Evolutionary conservation across 768 basidiomycete genomes (phyloP), one percentile per base, ranked within the genome.

Genomic region (Amanita phalloides): DNA sequence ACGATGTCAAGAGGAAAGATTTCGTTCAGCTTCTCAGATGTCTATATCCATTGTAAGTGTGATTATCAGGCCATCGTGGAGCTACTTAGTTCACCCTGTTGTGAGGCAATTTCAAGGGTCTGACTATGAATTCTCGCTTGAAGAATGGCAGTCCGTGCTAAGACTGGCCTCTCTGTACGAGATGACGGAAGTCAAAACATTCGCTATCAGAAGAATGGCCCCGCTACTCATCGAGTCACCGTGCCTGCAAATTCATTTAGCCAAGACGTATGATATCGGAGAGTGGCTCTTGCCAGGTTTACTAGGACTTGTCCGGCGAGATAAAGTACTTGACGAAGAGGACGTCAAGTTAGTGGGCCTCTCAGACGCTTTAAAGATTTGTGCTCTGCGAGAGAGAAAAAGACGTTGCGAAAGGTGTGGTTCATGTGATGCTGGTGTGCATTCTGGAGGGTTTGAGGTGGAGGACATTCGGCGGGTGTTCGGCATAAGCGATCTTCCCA

Each of bases 81-180:
- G 3, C 20, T n/a, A 21, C 25, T 23, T 4, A 36, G 25, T 20
- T 37, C n/a, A 11, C 17, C 17, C 3, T 32, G 3, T 8, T 4
- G 23, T 30, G 17, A 48, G 36, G 11, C 35, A 38, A 26, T 37
- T 48, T 26, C 21, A 21, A n/a, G 25, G 21, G 21, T 17, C 10
- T 23, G 20, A 25, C 23, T 32, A 23, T 11, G 10, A 6, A 11
- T 25, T 48, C 36, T 20, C 46, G 11, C 54, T 55, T n/a, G 61
- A 63, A 4, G 62, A 62, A 48, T 73, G 72, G 75, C 55, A 66
- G 13, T 62, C 68, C 0, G 63, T 70, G 28, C 57, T 71, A n/a
- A 68, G 68, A 54, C 57, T 74, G 26, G 59, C 73, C 6, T 65
- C 57, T 4, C 66, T 68, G 59, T 74, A 73, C 70, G 57, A 60